Conservation (phyloP, 352 stramenopile genomes). For the Phytophthora brassicae region DNA sequence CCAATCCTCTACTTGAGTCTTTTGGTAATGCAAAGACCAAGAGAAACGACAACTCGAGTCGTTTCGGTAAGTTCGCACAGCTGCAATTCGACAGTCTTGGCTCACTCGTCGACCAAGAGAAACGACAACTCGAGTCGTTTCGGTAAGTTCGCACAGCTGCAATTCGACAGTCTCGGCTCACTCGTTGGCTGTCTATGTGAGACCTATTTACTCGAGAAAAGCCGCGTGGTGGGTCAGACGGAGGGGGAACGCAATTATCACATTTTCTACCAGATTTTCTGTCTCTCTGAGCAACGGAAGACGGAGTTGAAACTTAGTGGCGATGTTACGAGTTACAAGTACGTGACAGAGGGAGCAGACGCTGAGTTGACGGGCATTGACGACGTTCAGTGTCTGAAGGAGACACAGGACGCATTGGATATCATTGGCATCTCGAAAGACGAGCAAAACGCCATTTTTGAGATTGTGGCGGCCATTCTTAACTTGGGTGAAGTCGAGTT, state of each 20-base stretch:
- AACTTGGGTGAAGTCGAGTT: constrained; percentile 94
- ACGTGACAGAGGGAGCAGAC: constrained; percentile 68
- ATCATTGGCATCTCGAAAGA: constrained; percentile 84
- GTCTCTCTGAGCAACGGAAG: constrained; percentile 62
- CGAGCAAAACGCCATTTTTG: constrained; percentile 91
- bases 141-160: constrained; percentile 87
- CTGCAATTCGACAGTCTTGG: constrained; percentile 89
- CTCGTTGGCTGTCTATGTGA: constrained; percentile 92
- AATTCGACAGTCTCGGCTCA: constrained; percentile 81
- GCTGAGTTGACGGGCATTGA: constrained; percentile 75
- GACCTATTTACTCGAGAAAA: constrained; percentile 98
- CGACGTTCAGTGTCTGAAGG: constrained; percentile 80
- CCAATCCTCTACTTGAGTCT: constrained; percentile 97
- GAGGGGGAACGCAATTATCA: constrained; percentile 95
- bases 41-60: constrained; percentile 96
- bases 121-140: constrained; percentile 90
- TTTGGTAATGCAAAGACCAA: constrained; percentile 99
- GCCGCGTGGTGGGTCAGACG: constrained; percentile 94
- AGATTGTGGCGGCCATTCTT: constrained; percentile 91
- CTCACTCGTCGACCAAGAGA: constrained; percentile 87
- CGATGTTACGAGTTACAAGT: constrained; percentile 52
- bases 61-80: constrained; percentile 98
- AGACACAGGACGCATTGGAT: constrained; percentile 68
- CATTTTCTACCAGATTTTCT: constrained; percentile 95
- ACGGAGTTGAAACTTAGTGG: constrained; percentile 49